Base-by-base conservation (phyloP, 2,329 filamentous ascomycete genomes). In the Xylaria sp. region DNA sequence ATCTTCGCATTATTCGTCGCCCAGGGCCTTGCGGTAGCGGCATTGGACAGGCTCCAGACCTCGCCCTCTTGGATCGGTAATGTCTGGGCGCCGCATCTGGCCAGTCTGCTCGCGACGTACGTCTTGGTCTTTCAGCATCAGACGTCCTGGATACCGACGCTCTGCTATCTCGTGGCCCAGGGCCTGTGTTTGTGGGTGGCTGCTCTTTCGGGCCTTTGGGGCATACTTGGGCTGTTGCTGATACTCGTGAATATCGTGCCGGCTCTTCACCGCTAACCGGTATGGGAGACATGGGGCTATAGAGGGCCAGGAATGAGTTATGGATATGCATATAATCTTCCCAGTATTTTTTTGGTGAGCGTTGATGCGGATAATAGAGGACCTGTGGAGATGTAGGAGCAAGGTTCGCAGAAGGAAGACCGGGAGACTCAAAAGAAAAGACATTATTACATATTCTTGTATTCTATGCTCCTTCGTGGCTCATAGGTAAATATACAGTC, bases 401-500 rank as follows among this genome's bases (percentile, higher is more conserved):
- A 25, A 47, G n/a, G 15, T 20, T 7, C 38, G 31, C 25, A 36
- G n/a, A 6, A 56, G 22, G 7, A 6, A 44, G 31, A 42, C 22
- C 7, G 5, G 13, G 20, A 27, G n/a, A 4, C 29, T 39, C 17
- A 36, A 11, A 57, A 27, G 31, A 57, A 56, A 57, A 50, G 36
- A 31, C 15, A 42, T 65, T 45, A 39, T 65, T 42, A 3, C 50
- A 53, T n/a, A 56, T 63, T 20, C 20, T 31, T 55, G 54, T 49
- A n/a, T 39, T 57, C 11, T 3, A 54, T 22, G 22, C 20, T 54
- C 20, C 38, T 54, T 47, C 20, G 20, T 13, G 44, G n/a, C n/a
- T 36, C 22, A 33, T 33, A 25, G 15, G 36, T 56, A 55, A n/a
- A 27, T 38, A 60, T 60, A 63, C 38, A 67, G 36, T 60, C 36